Evolutionary conservation across 345 rosid genomes (phyloP).

Genomic region (Melastoma malabathricum): DNA sequence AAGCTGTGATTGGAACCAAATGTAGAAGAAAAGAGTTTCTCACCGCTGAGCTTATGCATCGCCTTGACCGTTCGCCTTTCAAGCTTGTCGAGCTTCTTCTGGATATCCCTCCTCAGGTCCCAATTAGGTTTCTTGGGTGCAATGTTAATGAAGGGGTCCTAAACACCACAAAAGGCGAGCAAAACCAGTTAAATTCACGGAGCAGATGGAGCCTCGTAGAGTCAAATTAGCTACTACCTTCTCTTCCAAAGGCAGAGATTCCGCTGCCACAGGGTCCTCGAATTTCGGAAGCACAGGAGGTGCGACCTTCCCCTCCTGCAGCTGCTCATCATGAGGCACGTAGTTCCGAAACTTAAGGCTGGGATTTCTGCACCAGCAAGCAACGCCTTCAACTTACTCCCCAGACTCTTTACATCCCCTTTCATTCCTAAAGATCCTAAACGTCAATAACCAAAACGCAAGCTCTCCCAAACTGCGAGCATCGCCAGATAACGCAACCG

Average conservation of each 20-base stretch:
- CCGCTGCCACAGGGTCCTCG: slow-evolving; percentile 59
- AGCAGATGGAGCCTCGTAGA: neutral
- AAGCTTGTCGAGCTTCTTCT: slow-evolving; percentile 93
- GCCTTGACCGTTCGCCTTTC: slow-evolving; percentile 85
- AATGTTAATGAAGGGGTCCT: slow-evolving; percentile 92
- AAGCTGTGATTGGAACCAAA: too few species aligned
- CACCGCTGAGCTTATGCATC: slow-evolving; percentile 63
- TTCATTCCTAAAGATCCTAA: too few species aligned
- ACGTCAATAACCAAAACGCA: too few species aligned
- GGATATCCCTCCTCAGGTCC: slow-evolving; percentile 90
- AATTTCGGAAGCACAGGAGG: slow-evolving; percentile 85
- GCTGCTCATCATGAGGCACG: slow-evolving; percentile 87
- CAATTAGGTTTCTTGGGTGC: slow-evolving; percentile 98
- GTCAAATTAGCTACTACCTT: slow-evolving; percentile 28
- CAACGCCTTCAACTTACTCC: neutral
- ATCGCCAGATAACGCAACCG: too few species aligned
- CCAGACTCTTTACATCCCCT: too few species aligned
- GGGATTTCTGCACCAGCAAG: slow-evolving; percentile 32
- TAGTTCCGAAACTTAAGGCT: slow-evolving; percentile 85
- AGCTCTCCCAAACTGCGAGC: too few species aligned
- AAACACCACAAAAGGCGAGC: slow-evolving; percentile 1
- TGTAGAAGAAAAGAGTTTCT: slow-evolving; percentile 14
- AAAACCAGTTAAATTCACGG: neutral
- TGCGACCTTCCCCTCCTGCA: slow-evolving; percentile 75
- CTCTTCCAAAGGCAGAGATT: slow-evolving; percentile 45